Evolutionary conservation across 164 flowering plant species (phyloP).

Genomic region (Stephania yunnanensis): DNA sequence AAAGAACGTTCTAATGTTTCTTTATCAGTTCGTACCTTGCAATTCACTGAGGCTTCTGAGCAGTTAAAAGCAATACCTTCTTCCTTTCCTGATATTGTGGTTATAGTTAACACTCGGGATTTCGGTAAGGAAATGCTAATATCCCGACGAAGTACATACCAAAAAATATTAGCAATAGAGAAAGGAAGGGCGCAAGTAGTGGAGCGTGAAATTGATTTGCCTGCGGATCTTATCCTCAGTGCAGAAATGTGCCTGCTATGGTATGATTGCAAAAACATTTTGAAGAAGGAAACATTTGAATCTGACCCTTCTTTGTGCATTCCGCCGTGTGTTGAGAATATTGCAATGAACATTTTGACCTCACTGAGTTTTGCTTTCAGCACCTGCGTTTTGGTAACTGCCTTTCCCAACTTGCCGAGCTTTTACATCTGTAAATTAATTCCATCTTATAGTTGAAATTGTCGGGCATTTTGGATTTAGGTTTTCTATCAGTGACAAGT

Average conservation of each 20-base stretch:
- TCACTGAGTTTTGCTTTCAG: constrained; percentile 77
- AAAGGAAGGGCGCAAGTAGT: constrained; percentile 75
- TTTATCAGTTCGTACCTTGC: constrained; percentile 18
- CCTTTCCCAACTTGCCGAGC: background rate
- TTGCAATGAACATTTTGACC: constrained; percentile 71
- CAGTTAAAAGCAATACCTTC: constrained; percentile 16
- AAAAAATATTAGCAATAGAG: constrained; percentile 76
- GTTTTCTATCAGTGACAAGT: too few relatives aligned
- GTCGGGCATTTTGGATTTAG: too few relatives aligned
- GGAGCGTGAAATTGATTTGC: constrained; percentile 75
- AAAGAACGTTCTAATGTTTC: constrained; percentile 23
- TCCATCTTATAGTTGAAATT: background rate
- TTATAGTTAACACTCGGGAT: constrained; percentile 72
- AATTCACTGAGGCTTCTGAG: constrained; percentile 19
- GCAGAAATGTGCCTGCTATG: constrained; percentile 69
- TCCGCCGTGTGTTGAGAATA: constrained; percentile 57
- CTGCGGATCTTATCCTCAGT: constrained; percentile 74
- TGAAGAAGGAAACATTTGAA: constrained; percentile 35
- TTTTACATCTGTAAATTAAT: background rate
- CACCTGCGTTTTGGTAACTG: constrained; percentile 77
- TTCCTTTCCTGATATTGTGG: constrained; percentile 35
- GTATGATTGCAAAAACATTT: constrained; percentile 67
- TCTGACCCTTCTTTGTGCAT: constrained; percentile 54
- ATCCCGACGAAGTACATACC: constrained; percentile 85
- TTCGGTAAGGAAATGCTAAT: constrained; percentile 71